Conservation (phyloP, 1,284 basidiomycete species). For the Sanguinoderma infundibulare region DNA sequence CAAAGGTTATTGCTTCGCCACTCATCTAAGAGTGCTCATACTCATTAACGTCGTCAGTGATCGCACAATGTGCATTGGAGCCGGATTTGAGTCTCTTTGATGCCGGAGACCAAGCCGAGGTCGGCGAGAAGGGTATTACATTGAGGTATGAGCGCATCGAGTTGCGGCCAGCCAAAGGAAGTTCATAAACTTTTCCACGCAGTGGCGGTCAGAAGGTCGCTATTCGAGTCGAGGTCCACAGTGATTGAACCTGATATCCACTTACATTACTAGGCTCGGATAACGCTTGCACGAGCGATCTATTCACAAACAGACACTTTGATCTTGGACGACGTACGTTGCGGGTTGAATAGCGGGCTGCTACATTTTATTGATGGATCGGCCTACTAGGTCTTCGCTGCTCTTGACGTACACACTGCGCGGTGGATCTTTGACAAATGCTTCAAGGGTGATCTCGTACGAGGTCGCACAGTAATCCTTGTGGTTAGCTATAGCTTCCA, state of each 20-base stretch:
- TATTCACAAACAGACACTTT: constrained; percentile 67
- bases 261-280: constrained; percentile 50
- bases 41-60: constrained; percentile 43
- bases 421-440: constrained; percentile 83
- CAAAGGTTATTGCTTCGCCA: too few relatives aligned
- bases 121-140: constrained; percentile 68
- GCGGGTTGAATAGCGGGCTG: background rate
- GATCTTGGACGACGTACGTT: constrained; percentile 65
- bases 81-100: constrained; percentile 71
- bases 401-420: constrained; percentile 68
- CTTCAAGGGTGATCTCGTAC: constrained; percentile 70
- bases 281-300: constrained; percentile 76
- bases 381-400: constrained; percentile 47
- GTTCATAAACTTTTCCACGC: too few relatives aligned
- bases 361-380: background rate
- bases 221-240: too few relatives aligned
- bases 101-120: constrained; percentile 76
- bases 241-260: background rate
- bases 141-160: constrained; percentile 38
- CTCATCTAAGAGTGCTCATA: background rate
- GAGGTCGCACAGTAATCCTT: constrained; percentile 72
- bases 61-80: constrained; percentile 67
- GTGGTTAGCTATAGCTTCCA: too few relatives aligned
- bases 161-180: constrained; percentile 17
- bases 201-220: constrained; percentile 72